A percentile compares a stretch with the other conserved stretches of the same genome.
Conservation (phyloP, 1,139 yeast species). For the Pichia sp. region DNA sequence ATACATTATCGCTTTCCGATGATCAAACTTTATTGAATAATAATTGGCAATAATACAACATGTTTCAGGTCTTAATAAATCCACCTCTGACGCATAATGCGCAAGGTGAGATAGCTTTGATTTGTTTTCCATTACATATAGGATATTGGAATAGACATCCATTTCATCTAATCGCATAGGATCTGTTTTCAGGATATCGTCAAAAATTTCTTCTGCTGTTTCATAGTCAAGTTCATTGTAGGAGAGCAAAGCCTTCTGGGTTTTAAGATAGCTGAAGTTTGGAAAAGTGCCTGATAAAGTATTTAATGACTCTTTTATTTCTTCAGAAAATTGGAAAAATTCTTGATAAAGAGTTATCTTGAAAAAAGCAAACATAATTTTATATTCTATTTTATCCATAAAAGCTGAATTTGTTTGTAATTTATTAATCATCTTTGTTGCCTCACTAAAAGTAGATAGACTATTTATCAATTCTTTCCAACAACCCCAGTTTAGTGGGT, state of each 20-base stretch:
- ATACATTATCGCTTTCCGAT: constrained; percentile 89
- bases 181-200: constrained; percentile 62
- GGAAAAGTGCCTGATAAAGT: constrained; percentile 53
- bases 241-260: constrained; percentile 72
- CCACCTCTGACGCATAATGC: constrained; percentile 74
- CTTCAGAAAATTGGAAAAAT: constrained; percentile 60
- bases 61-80: constrained; percentile 87
- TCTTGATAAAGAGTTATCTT: constrained; percentile 70
- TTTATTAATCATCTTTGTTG: constrained; percentile 39
- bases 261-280: constrained; percentile 61
- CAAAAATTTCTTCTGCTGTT: constrained; percentile 75
- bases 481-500: constrained; percentile 90
- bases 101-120: constrained; percentile 82
- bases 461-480: constrained; percentile 80
- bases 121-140: constrained; percentile 88
- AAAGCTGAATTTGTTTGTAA: constrained; percentile 31
- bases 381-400: constrained; percentile 20
- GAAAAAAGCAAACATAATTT: constrained; percentile 59
- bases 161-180: constrained; percentile 86
- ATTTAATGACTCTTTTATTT: constrained; percentile 43
- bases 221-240: constrained; percentile 77
- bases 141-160: constrained; percentile 86
- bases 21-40: constrained; percentile 86
- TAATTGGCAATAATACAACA: constrained; percentile 93
- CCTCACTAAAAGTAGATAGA: constrained; percentile 57